phyloP scores from a whole-genome alignment of 2,329 filamentous ascomycete species.

The Epichloe hybrida region DNA sequence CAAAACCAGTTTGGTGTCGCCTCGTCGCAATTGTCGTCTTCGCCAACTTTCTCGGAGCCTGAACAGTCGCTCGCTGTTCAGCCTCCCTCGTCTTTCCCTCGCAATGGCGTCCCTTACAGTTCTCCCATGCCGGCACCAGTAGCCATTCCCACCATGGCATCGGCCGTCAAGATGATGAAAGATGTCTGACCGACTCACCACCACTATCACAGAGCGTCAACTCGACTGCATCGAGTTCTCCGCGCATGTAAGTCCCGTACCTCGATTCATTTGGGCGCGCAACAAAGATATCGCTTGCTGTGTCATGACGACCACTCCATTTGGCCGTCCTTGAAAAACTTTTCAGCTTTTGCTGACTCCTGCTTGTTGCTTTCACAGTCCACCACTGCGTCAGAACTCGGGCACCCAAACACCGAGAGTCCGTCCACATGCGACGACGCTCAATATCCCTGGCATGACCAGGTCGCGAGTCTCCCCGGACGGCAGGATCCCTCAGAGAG shows the following conservation, averaged over 20 bases:
- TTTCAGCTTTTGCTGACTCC: not conserved
- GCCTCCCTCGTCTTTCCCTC: constrained; percentile 18
- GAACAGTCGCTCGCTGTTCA: constrained; percentile 21
- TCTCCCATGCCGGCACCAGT: constrained; percentile 10
- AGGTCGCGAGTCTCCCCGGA: constrained; percentile 96
- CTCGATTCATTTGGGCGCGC: not conserved
- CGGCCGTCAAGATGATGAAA: constrained; percentile 28
- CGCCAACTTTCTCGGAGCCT: constrained; percentile 17
- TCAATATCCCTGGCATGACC: constrained; percentile 94
- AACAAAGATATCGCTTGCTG: not conserved
- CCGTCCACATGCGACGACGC: constrained; percentile 75
- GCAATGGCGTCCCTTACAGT: constrained; percentile 16
- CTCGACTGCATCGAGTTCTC: constrained; percentile 45
- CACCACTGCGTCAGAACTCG: constrained; percentile 58
- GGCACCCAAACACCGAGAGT: constrained; percentile 65
- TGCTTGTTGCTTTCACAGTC: constrained; percentile 28
- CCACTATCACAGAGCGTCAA: constrained; percentile 42
- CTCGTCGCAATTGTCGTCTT: constrained; percentile 14
- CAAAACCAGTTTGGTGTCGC: constrained; percentile 25
- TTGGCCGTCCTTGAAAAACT: not conserved
- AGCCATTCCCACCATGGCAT: constrained; percentile 24
- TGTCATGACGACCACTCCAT: not conserved
- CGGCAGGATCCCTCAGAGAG: constrained; percentile 81
- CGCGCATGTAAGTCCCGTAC: constrained; percentile 36
- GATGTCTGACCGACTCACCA: constrained; percentile 38